A percentile compares a stretch with the other conserved stretches of the same genome.
Evolutionary conservation across 192 early-diverging fungal species (phyloP).

Genomic region (Lobulomyces angularis): DNA sequence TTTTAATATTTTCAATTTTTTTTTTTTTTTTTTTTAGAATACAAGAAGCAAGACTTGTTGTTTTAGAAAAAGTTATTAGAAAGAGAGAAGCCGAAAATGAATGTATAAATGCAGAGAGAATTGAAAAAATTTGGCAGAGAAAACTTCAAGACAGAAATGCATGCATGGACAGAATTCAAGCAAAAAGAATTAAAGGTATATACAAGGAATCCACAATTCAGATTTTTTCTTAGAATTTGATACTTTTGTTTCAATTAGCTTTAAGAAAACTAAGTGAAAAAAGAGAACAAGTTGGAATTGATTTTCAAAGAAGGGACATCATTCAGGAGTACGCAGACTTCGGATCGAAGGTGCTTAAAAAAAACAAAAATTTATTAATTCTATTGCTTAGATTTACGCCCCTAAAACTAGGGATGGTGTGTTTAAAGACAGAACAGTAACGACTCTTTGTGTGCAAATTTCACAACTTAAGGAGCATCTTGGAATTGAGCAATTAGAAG

Average conservation of each 20-base stretch:
- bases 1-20: slow-evolving; percentile 14
- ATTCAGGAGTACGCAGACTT: slow-evolving; percentile 45
- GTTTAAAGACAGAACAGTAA: slow-evolving; percentile 23
- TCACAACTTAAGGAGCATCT: slow-evolving; percentile 17
- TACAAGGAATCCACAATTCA: no score
- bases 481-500: no score
- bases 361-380: no score
- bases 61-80: slow-evolving; percentile 36
- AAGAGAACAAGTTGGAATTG: slow-evolving; percentile 25
- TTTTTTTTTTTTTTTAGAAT: slow-evolving; percentile 10
- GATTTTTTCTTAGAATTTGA: no score
- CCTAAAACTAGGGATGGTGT: slow-evolving; percentile 43
- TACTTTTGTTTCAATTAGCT: slow-evolving; percentile 10
- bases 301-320: slow-evolving; percentile 37
- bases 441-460: slow-evolving; percentile 21
- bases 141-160: slow-evolving; percentile 43
- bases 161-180: slow-evolving; percentile 30
- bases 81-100: slow-evolving; percentile 40
- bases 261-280: slow-evolving; percentile 37
- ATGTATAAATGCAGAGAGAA: slow-evolving; percentile 27
- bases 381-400: slow-evolving; percentile 35
- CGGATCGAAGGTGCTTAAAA: slow-evolving; percentile 16
- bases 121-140: slow-evolving; percentile 39
- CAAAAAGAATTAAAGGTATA: slow-evolving; percentile 29
- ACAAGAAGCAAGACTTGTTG: slow-evolving; percentile 34